phyloP scores from a whole-genome alignment of 768 basidiomycete genomes.

The Suillus discolor region DNA sequence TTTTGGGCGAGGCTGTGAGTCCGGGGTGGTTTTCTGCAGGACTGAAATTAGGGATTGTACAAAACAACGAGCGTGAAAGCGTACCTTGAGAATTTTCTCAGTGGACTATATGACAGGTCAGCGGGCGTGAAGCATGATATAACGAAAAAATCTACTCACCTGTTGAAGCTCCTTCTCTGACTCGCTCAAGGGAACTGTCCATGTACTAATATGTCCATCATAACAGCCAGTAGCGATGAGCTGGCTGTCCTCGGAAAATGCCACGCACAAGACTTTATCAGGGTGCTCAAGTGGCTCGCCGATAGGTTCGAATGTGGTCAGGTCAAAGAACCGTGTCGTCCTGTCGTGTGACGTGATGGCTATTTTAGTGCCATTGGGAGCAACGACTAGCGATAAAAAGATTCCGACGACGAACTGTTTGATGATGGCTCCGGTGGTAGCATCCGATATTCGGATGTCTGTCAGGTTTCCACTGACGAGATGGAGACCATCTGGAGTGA shows the following conservation, averaged over 20 bases:
- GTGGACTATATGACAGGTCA: neutral
- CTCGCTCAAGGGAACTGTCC: neutral
- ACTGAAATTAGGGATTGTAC: neutral
- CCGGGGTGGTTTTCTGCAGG: neutral
- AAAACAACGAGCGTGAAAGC: neutral
- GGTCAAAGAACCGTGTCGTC: neutral
- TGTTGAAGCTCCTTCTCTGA: neutral
- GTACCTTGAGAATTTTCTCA: neutral
- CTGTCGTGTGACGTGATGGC: neutral
- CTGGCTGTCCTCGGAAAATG: neutral
- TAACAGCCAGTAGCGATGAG: neutral
- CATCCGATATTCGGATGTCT: neutral
- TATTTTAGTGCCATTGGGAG: neutral
- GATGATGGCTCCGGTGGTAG: neutral
- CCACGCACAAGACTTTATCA: rapidly evolving
- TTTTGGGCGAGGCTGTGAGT: neutral
- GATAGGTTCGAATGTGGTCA: neutral
- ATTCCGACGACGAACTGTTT: neutral
- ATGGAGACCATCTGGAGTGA: neutral
- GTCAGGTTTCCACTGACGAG: neutral
- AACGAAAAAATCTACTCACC: neutral
- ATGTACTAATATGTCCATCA: neutral
- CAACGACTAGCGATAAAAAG: neutral
- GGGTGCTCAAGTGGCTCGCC: neutral
- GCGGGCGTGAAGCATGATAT: neutral